Conservation (phyloP, 208 protist species). For the Leptomonas pyrrhocoris region DNA sequence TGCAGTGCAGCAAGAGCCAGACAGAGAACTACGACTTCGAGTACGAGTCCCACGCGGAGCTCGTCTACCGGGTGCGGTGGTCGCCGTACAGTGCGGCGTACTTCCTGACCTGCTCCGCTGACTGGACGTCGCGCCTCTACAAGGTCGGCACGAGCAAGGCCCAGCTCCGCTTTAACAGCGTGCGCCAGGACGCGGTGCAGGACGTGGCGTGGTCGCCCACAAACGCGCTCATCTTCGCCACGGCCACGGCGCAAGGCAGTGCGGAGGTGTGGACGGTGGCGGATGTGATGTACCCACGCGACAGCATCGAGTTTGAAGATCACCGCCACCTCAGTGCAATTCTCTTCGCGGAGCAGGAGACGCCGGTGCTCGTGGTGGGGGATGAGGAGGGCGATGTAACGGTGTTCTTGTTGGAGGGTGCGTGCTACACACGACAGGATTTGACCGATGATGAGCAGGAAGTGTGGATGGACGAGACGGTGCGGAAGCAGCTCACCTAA, state of each 20-base stretch:
- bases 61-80: conserved; percentile 94
- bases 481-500: conserved; percentile 57
- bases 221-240: conserved; percentile 93
- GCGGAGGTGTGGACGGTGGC: conserved; percentile 83
- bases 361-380: conserved; percentile 86
- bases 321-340: conserved; percentile 76
- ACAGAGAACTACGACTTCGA: conserved; percentile 95
- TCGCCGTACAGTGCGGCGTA: conserved; percentile 90
- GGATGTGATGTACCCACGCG: conserved; percentile 75
- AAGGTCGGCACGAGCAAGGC: conserved; percentile 59
- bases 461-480: conserved; percentile 69
- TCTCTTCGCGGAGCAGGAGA: conserved; percentile 88
- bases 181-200: conserved; percentile 87
- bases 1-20: conserved; percentile 96
- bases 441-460: conserved; percentile 84
- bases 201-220: conserved; percentile 94
- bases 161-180: conserved; percentile 84
- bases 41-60: conserved; percentile 92
- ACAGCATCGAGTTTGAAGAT: conserved; percentile 68
- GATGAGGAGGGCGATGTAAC: conserved; percentile 91
- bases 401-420: conserved; percentile 62
- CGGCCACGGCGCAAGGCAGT: conserved; percentile 86
- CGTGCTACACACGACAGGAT: conserved; percentile 51
- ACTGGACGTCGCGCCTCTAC: conserved; percentile 96
- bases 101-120: conserved; percentile 96